Percentiles rank a stretch among this genome's conserved stretches.
Evolutionary conservation across 2,329 filamentous ascomycete genomes (phyloP).

Genomic region (Colletotrichum magnum): DNA sequence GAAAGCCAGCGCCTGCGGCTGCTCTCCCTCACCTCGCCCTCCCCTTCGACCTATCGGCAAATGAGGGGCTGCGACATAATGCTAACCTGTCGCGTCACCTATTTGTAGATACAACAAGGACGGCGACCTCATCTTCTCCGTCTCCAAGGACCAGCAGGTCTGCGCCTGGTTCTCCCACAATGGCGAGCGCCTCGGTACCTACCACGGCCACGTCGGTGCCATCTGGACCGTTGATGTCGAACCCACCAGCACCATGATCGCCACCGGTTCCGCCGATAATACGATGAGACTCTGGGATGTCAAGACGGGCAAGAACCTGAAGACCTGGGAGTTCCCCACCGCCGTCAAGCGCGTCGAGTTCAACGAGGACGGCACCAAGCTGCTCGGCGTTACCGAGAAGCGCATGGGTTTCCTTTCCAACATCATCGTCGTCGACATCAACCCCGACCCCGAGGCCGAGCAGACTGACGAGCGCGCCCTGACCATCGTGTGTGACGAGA

Average conservation of each 20-base stretch:
- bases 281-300: slow-evolving; percentile 98
- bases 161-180: slow-evolving; percentile 98
- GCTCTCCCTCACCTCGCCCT: slow-evolving; percentile 2
- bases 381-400: slow-evolving; percentile 98
- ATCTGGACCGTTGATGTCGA: slow-evolving; percentile 99
- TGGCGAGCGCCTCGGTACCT: slow-evolving; percentile 96
- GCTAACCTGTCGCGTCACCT: slow-evolving; percentile 27
- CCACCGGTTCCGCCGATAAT: slow-evolving; percentile 97
- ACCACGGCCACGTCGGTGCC: slow-evolving; percentile 96
- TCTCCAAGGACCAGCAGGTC: slow-evolving; percentile 95
- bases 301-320: slow-evolving; percentile 91
- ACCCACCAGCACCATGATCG: slow-evolving; percentile 91
- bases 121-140: slow-evolving; percentile 96
- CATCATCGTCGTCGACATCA: slow-evolving; percentile 93
- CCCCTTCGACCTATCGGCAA: slow-evolving; percentile 1
- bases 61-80: slow-evolving; percentile 17
- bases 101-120: slow-evolving; percentile 84
- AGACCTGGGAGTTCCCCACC: slow-evolving; percentile 98
- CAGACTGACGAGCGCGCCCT: slow-evolving; percentile 87
- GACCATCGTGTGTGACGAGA: slow-evolving; percentile 93
- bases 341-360: slow-evolving; percentile 99
- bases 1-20: neutral
- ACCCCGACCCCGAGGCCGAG: slow-evolving; percentile 83
- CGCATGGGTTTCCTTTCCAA: slow-evolving; percentile 96
- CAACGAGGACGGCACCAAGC: slow-evolving; percentile 89